Conservation (phyloP, 768 basidiomycete genomes). For the Mycena rosella region DNA sequence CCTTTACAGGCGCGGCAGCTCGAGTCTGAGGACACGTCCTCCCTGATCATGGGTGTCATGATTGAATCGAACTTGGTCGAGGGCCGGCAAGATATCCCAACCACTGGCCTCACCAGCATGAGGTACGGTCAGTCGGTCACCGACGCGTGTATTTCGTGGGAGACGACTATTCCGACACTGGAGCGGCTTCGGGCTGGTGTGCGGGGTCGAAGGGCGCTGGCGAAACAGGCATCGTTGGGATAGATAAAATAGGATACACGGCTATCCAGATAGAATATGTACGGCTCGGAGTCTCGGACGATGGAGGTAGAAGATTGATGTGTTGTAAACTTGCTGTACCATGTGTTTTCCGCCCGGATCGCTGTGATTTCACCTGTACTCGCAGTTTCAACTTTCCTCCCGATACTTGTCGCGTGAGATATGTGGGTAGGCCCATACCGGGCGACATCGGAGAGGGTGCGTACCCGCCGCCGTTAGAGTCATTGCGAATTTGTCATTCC, state of each 20-base stretch:
- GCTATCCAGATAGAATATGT: too few species aligned
- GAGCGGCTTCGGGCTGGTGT: constrained; percentile 92
- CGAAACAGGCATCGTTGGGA: constrained; percentile 49
- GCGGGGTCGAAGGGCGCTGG: constrained; percentile 72
- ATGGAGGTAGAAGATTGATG: too few species aligned
- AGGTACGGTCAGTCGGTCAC: constrained; percentile 91
- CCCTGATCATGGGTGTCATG: constrained; percentile 93
- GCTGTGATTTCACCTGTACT: too few species aligned
- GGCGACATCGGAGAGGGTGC: too few species aligned
- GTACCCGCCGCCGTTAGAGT: too few species aligned
- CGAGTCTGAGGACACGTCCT: constrained; percentile 76
- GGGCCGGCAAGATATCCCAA: constrained; percentile 88
- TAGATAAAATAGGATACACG: not conserved
- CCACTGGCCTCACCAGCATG: constrained; percentile 76
- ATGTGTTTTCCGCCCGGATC: too few species aligned
- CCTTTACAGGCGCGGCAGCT: constrained; percentile 75
- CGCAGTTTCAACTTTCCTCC: too few species aligned
- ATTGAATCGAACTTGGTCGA: constrained; percentile 92
- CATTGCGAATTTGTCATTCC: too few species aligned
- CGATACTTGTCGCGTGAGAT: too few species aligned
- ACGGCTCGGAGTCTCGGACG: too few species aligned
- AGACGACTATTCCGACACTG: constrained; percentile 83
- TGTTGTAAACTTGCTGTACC: too few species aligned
- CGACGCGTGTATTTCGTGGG: constrained; percentile 93
- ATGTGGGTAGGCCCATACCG: too few species aligned